Evolutionary conservation across 2,329 filamentous ascomycete species (phyloP).

Genomic region (Geosmithia putterillii): DNA sequence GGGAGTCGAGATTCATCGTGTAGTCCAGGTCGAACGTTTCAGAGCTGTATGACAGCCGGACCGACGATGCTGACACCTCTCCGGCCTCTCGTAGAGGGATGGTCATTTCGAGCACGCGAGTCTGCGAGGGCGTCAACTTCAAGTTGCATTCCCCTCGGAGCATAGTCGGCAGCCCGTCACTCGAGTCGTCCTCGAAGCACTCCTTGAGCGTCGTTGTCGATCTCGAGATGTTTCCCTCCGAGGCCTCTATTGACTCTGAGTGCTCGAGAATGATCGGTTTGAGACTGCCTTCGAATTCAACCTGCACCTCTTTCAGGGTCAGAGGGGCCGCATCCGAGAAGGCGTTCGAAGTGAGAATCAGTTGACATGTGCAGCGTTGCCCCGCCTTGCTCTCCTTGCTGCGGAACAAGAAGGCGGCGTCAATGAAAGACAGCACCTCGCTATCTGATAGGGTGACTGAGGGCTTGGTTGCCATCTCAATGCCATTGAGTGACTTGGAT

Average conservation of each 20-base stretch:
- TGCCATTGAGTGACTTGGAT: constrained; percentile 38
- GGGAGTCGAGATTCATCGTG: constrained; percentile 38
- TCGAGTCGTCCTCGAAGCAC: constrained; percentile 12
- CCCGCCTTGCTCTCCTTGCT: constrained; percentile 48
- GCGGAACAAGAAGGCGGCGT: constrained; percentile 44
- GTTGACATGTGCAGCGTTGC: constrained; percentile 43
- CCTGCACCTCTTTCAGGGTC: constrained; percentile 33
- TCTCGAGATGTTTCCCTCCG: constrained; percentile 7
- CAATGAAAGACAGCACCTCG: constrained; percentile 38
- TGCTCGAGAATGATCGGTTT: constrained; percentile 42
- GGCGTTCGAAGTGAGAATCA: constrained; percentile 44
- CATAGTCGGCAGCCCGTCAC: constrained; percentile 17
- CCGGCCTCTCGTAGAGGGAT: constrained; percentile 72
- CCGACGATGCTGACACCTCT: constrained; percentile 54
- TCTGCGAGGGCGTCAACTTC: constrained; percentile 53
- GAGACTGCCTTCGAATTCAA: constrained; percentile 46
- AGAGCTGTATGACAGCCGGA: constrained; percentile 50
- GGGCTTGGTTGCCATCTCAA: constrained; percentile 30
- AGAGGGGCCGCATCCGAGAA: constrained; percentile 38
- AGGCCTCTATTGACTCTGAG: constrained; percentile 6
- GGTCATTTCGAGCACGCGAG: constrained; percentile 57
- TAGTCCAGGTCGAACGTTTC: constrained; percentile 58
- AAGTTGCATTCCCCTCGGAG: constrained; percentile 50
- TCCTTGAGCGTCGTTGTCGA: constrained; percentile 17
- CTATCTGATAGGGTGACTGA: constrained; percentile 37